Evolutionary conservation across 805 yeast species (phyloP), one percentile per base, ranked within the genome.

Genomic region (Wickerhamomyces canadensis): DNA sequence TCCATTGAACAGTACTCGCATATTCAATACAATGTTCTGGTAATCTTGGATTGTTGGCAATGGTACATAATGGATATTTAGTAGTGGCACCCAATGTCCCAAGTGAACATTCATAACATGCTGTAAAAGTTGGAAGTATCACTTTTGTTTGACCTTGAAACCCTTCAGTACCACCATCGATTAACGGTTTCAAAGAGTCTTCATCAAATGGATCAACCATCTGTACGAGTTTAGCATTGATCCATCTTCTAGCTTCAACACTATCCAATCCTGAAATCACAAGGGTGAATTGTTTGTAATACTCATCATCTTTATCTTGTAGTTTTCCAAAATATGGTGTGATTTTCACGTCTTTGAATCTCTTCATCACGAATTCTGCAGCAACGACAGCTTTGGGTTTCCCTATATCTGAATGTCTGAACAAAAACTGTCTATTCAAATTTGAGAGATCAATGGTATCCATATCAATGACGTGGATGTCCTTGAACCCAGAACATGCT

Each of bases 151-250:
- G 96, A 3, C 98, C 98, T 46, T 84, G 74, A 53, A 91, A 82
- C 0, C 97, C 97, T 55, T 91, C 98, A 0, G 96, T 84, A 3
- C 97, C 98, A 4, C 97, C 97, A 56, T 91, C 98, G 13, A 93
- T 77, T 54, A 91, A 58, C 0, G 88, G 87, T 31, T 78, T 76
- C 15, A 76, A 57, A 2, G 67, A 58, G 12, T 64, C 68, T 12
- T 71, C 71, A 34, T 66, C 64, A 2, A 74, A 69, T 0, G 57
- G 63, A 33, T 72, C 78, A 4, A 84, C 87, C 44, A 89, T 51
- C 9, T 76, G 67, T 2, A 84, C 76, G 19, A 91, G 59, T 12
- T 76, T 71, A 12, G 73, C 66, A 58, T 91, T 91, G 44, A 91
- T 82, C 91, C 95, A 89, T 34, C 97, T 63, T 26, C 98, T 67